phyloP scores from a whole-genome alignment of 768 basidiomycete species.

The Russula sp. region DNA sequence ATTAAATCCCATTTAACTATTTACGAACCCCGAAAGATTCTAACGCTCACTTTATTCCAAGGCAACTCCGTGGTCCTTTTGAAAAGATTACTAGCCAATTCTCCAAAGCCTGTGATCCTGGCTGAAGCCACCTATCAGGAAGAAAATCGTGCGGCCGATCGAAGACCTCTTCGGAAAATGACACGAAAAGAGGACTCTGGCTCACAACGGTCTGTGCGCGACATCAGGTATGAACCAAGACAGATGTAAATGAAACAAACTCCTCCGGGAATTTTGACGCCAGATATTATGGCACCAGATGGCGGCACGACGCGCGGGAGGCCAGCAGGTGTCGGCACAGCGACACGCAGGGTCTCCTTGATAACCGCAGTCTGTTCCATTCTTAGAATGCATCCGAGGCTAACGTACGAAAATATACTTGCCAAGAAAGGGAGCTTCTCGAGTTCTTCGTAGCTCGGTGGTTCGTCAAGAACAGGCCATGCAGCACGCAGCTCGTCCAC shows the following conservation, averaged over 20 bases:
- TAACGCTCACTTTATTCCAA: constrained; percentile 21
- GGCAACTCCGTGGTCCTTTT: constrained; percentile 21
- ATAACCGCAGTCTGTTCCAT: constrained; percentile 11
- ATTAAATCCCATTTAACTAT: neutral
- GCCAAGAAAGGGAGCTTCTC: constrained; percentile 13
- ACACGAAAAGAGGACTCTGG: constrained; percentile 17
- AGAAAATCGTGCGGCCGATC: constrained; percentile 13
- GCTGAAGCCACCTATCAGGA: constrained; percentile 21
- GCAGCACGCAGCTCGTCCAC: neutral
- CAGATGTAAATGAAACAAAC: neutral
- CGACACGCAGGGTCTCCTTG: constrained; percentile 10
- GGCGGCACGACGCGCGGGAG: constrained; percentile 13
- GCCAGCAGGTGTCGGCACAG: neutral
- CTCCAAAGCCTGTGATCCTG: constrained; percentile 13
- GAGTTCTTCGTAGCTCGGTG: constrained; percentile 5
- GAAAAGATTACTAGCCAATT: constrained; percentile 19
- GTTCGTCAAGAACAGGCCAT: constrained; percentile 6
- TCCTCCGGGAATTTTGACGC: constrained; percentile 6
- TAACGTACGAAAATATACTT: neutral
- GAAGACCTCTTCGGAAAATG: constrained; percentile 10
- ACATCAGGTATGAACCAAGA: neutral
- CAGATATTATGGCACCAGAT: constrained; percentile 7
- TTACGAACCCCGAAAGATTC: neutral
- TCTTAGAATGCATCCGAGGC: neutral
- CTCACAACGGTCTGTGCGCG: constrained; percentile 5